phyloP scores from a whole-genome alignment of 768 basidiomycete species.

The Pseudohyphozyma bogoriensis region DNA sequence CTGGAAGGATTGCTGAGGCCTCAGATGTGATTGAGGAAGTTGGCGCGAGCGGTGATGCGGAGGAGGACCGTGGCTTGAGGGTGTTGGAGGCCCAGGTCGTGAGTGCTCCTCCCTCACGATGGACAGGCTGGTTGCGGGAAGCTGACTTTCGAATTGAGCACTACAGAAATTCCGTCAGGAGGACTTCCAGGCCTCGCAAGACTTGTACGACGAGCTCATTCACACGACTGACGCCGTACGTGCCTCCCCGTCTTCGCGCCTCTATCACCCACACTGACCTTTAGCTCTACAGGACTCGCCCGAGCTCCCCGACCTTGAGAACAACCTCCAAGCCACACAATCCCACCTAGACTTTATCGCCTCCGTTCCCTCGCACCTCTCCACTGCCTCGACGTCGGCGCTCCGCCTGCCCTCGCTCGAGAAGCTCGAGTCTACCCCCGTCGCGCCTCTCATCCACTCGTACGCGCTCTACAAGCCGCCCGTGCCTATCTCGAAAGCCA shows the following conservation, averaged over 20 bases:
- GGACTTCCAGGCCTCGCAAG: constrained; percentile 35
- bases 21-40: no score
- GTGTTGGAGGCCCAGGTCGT: constrained; percentile 43
- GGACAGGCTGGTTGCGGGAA: not conserved
- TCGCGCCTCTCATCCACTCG: constrained; percentile 23
- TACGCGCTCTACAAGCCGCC: constrained; percentile 14
- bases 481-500: constrained; percentile 23
- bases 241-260: constrained; percentile 12
- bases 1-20: constrained; percentile 38
- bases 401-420: constrained; percentile 22
- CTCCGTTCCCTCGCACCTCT: constrained; percentile 23
- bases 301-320: constrained; percentile 39
- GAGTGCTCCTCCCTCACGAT: constrained; percentile 19
- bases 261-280: not conserved
- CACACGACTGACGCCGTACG: constrained; percentile 37
- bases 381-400: not conserved
- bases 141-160: no score
- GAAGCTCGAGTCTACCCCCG: constrained; percentile 32
- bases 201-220: constrained; percentile 39
- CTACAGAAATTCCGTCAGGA: constrained; percentile 38
- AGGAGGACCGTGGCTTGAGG: constrained; percentile 32
- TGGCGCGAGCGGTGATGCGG: constrained; percentile 30
- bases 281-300: constrained; percentile 37
- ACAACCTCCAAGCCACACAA: constrained; percentile 37
- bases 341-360: constrained; percentile 37